These are phyloP conservation scores for Crithidia thermophila DNA, from an alignment of 208 protist species.

Conservation along the genomic window DNA sequence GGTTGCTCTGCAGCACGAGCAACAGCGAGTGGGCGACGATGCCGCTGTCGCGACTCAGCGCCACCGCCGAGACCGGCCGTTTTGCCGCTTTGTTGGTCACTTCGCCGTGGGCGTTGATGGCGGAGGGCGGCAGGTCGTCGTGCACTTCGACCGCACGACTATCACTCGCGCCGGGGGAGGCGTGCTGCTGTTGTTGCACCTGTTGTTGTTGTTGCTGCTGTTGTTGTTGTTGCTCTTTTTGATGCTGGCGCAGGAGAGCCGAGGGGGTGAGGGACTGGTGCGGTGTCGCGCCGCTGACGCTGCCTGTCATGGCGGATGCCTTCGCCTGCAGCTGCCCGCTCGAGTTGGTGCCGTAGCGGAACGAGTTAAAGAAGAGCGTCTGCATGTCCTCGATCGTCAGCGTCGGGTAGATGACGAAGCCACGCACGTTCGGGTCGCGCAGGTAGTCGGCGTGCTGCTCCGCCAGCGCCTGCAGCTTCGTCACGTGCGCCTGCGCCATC, in stretches of 20 bases:
- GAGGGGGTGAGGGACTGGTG: background rate
- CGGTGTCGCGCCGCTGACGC: background rate
- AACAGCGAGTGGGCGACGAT: constrained; percentile 27
- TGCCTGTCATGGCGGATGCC: background rate
- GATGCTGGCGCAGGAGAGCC: background rate
- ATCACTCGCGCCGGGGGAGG: background rate
- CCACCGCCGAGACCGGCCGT: constrained; percentile 7
- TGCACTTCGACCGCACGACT: background rate
- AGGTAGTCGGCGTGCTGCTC: constrained; percentile 41
- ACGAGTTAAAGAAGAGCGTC: constrained; percentile 21
- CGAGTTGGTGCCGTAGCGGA: constrained; percentile 10
- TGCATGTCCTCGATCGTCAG: constrained; percentile 18
- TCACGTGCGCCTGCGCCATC: constrained; percentile 1
- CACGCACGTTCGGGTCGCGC: background rate
- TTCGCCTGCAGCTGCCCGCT: constrained; percentile 15
- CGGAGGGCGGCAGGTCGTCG: background rate
- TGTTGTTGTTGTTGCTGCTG: constrained; percentile 1
- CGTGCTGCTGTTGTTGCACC: background rate
- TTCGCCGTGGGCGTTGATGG: background rate
- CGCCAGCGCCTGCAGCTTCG: constrained; percentile 23
- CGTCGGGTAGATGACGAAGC: constrained; percentile 31
- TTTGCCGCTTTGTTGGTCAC: background rate
- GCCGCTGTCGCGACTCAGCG: constrained; percentile 17
- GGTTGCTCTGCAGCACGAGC: background rate
- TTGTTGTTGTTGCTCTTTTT: background rate